Evolutionary conservation across 2,329 filamentous ascomycete species (phyloP).

Genomic region (Hirsutella thompsonii): DNA sequence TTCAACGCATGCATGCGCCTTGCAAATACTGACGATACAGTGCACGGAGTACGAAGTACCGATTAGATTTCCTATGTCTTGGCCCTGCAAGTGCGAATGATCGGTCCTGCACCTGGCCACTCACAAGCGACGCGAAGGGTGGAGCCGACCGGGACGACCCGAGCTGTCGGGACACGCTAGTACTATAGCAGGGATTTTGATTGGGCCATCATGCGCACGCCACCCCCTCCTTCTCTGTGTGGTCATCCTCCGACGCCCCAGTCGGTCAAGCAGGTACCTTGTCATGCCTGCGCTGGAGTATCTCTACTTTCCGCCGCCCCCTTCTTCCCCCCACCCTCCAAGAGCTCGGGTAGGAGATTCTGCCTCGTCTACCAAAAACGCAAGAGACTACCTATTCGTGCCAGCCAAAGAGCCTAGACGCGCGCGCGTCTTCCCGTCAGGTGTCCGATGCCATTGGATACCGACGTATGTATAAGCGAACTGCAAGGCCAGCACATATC

Average conservation of each 20-base stretch:
- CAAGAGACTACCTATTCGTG: too few species aligned
- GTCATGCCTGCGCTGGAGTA: background rate
- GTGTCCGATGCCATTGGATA: slow-evolving; percentile 14
- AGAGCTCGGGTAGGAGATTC: too few species aligned
- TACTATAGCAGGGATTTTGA: slow-evolving; percentile 2
- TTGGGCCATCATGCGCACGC: slow-evolving; percentile 9
- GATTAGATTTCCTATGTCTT: background rate
- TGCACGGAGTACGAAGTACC: background rate
- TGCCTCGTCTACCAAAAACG: slow-evolving; percentile 1
- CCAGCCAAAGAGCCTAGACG: background rate
- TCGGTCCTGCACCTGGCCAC: slow-evolving; percentile 2
- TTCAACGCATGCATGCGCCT: background rate
- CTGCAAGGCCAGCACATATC: slow-evolving; percentile 15
- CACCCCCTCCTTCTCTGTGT: slow-evolving; percentile 4
- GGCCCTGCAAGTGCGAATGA: background rate
- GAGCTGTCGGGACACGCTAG: slow-evolving; percentile 24
- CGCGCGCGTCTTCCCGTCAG: slow-evolving; percentile 17
- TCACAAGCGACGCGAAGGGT: background rate
- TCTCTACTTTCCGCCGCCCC: background rate
- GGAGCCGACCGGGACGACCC: slow-evolving; percentile 16
- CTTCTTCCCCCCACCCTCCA: too few species aligned
- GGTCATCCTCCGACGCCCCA: slow-evolving; percentile 1
- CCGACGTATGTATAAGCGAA: slow-evolving; percentile 16
- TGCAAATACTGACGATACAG: background rate
- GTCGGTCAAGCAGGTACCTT: slow-evolving; percentile 7